Base-by-base conservation (phyloP, 1,284 basidiomycete species). In the Cutaneotrichosporon spelunceum region DNA sequence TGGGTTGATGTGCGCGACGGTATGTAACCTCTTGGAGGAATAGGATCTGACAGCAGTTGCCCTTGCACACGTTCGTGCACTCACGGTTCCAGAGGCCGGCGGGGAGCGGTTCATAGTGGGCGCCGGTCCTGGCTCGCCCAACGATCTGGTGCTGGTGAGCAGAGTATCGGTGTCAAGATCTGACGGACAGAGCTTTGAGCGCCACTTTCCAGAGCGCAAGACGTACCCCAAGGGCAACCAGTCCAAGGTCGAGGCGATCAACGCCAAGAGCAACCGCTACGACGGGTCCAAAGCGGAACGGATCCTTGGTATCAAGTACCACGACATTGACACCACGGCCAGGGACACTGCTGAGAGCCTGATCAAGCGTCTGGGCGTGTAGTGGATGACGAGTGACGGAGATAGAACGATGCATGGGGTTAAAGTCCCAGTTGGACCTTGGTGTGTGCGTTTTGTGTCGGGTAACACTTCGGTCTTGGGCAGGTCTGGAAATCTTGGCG, bases 31-130 rank as follows among this genome's bases (percentile, higher is more conserved):
- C 27, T 45, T n/a, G n/a, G 26, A 6, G 8, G 39, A 24, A 7
- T 21, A 21, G 10, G 5, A 19, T 6, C 57, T 53, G 10, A 53
- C n/a, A 16, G 16, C 47, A 57, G 56, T 88, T 23, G 87, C 84
- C 0, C 75, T 81, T 7, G 85, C 83, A 0, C 87, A 89, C 66
- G 77, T 83, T 4, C 77, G 81, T 9, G 84, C 87, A 0, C 77
- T 88, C 1, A 78, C 82, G 39, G 81, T 81, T 36, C 75, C 80
- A 4, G 82, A 82, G n/a, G 88, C 87, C 0, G 83, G 82, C 6
- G 85, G 84, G 0, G 77, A 89, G 65, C 81, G 89, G 1, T 84
- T 87, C 70, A 82, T 87, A 66, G 65, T 82, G 50, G 74, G 73
- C 34, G 75, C 69, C 5, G 84, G 80, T 50, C 65, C 74, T 13